Base-by-base conservation (phyloP, 2,329 filamentous ascomycete species). In the Aquanectria penicillioides region DNA sequence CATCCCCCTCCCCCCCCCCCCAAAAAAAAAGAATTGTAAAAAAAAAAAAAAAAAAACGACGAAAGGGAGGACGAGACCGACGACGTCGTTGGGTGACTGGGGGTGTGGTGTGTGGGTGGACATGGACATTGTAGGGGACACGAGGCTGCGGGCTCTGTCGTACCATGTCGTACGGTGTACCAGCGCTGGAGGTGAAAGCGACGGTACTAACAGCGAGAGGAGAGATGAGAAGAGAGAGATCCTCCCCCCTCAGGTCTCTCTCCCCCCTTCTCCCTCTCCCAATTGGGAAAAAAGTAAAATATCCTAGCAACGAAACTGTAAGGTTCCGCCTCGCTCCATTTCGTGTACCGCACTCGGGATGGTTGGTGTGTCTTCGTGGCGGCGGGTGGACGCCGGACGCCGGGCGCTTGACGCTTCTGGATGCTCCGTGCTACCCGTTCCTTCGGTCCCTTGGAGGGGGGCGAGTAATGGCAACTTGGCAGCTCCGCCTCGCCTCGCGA, bases 241-340 rank as follows among this genome's bases (percentile, higher is more conserved):
- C 33, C 15, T 47, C 41, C 28, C 33, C 51, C 31, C 36, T 33
- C 37, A 43, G 31, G 23, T 28, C 33, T 41, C 36, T n/a, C 48
- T 18, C 48, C 26, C 17, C 44, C 28, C 33, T 29, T 34, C 53
- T 46, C 31, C 52, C 20, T 26, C 25, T 49, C 37, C 31, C 22
- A 49, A 46, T 26, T 34, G 23, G 31, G 41, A 54, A 48, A 37
- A 58, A 58, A 58, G 41, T 51, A 58, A 58, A 52, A 52, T 38
- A 58, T 41, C 55, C 40, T 22, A 53, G 47, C 31, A 53, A 34
- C 22, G 25, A 43, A 34, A 28, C 20, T 47, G 48, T 40, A 38
- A 41, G 23, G 31, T 48, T 47, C 41, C 48, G 34, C 49, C 28
- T 59, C 31, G 41, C 50, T 46, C 44, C 31, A 49, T 44, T 44